Base-by-base conservation (phyloP, 2,329 filamentous ascomycete species). In the Beauveria medogensis region DNA sequence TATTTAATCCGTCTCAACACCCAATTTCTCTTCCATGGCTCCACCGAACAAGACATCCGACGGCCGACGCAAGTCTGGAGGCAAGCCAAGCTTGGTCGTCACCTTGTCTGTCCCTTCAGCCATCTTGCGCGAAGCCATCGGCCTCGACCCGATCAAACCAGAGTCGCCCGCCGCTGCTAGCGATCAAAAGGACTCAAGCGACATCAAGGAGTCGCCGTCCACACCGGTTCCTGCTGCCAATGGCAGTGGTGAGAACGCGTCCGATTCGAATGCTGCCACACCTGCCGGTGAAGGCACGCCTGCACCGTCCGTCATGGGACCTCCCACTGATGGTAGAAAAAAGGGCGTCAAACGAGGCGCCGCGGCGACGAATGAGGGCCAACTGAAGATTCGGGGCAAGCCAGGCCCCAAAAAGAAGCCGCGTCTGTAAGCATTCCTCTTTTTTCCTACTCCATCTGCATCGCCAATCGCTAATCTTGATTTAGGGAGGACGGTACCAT, bases 361-460 rank as follows among this genome's bases (percentile, higher is more conserved):
- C 67, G 80, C 83, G 60, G 80, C 85, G 70, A 75, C 75, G 63
- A 74, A 77, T 72, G 90, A 92, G 65, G 80, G 78, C 40, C 70
- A 78, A 28, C 79, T 87, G n/a, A 92, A 90, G 74, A 80, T 87
- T 59, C 81, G 90, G 71, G 89, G 89, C 71, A 95, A 96, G 78
- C 93, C 94, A 7, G 93, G 93, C 7, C 93, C 93, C 0, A 97
- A 97, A 84, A 96, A 97, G 85, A 96, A 95, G 79, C 87, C 90
- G 66, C 87, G 89, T 81, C 77, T 96, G 93, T 97, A 88, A 78
- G 92, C 88, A 34, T 34, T 40, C 47, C 8, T 40, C 59, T 26
- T 55, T 34, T 34, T 28, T 59, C 47, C 18, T 12, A 8, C 48
- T 43, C 34, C 63, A 37, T 34, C 22, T 56, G 51, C 62, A 46